These are phyloP conservation scores for Oryza officinalis DNA, from an alignment of 176 grass and related monocot species.

Conservation along the genomic window DNA sequence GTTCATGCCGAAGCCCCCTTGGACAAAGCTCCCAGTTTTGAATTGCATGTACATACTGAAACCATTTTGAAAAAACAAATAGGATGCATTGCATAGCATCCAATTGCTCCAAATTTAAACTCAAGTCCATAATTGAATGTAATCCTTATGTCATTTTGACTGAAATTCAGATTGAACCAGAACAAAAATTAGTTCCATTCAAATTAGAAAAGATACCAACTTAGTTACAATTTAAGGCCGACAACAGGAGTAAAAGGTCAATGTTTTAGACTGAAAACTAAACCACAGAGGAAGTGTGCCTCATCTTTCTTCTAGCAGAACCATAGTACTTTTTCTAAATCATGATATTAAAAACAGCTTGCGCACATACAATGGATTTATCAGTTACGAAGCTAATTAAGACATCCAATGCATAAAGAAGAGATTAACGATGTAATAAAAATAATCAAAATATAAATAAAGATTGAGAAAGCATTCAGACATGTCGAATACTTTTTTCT, in stretches of 20 bases:
- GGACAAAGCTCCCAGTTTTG: background rate
- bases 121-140: background rate
- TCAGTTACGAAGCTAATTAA: conserved; percentile 1
- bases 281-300: too few relatives aligned
- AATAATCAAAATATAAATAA: background rate
- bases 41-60: background rate
- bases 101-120: background rate
- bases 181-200: background rate
- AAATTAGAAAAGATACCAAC: background rate
- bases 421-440: background rate
- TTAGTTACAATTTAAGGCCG: background rate
- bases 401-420: background rate
- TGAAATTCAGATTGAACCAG: background rate
- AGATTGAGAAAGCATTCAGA: background rate
- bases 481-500: background rate
- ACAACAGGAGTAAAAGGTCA: background rate
- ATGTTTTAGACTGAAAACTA: background rate
- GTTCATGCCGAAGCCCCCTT: background rate
- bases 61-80: background rate
- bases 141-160: background rate
- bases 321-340: background rate
- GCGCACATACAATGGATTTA: background rate
- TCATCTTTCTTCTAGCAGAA: background rate
- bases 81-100: background rate
- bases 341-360: background rate